Percentiles rank a stretch among this genome's conserved stretches.
These are phyloP conservation scores for Fraxinus dipetala DNA, from an alignment of 305 asterid species.

Conservation along the genomic window DNA sequence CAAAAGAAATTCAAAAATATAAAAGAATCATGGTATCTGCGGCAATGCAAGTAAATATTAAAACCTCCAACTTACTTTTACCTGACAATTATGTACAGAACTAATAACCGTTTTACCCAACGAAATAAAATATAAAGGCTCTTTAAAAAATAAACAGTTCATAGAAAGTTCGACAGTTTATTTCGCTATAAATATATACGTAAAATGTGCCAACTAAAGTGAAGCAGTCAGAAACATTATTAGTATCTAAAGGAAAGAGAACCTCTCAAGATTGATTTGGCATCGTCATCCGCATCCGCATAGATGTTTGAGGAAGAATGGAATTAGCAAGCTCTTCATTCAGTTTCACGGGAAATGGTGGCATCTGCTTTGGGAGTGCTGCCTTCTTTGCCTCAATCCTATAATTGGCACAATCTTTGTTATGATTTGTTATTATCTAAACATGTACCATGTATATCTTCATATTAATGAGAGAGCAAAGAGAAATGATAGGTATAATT, in stretches of 20 bases:
- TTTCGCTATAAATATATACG: not conserved
- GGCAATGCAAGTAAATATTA: not conserved
- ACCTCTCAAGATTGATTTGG: not conserved
- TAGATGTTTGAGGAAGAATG: slow-evolving; percentile 24
- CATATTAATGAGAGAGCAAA: not conserved
- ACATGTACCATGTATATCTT: not conserved
- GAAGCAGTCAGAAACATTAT: not conserved
- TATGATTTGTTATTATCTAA: not conserved
- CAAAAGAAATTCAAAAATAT: not conserved
- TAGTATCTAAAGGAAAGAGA: not conserved
- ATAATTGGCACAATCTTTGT: not conserved
- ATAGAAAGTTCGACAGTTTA: not conserved
- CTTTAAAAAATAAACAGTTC: not conserved
- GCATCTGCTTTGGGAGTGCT: slow-evolving; percentile 33
- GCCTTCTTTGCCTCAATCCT: slow-evolving; percentile 9
- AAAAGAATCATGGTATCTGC: not conserved
- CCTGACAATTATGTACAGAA: not conserved
- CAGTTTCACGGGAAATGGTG: slow-evolving; percentile 37
- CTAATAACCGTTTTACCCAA: not conserved
- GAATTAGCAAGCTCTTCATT: slow-evolving; percentile 32
- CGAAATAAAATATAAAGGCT: not conserved
- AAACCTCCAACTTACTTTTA: not conserved
- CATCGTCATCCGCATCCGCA: not conserved
- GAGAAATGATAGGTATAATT: not conserved
- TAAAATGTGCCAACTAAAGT: not conserved